A percentile compares a stretch with the other conserved stretches of the same genome.
Conservation (phyloP, 495 filamentous ascomycete species). For the Aspergillus indologenus region DNA sequence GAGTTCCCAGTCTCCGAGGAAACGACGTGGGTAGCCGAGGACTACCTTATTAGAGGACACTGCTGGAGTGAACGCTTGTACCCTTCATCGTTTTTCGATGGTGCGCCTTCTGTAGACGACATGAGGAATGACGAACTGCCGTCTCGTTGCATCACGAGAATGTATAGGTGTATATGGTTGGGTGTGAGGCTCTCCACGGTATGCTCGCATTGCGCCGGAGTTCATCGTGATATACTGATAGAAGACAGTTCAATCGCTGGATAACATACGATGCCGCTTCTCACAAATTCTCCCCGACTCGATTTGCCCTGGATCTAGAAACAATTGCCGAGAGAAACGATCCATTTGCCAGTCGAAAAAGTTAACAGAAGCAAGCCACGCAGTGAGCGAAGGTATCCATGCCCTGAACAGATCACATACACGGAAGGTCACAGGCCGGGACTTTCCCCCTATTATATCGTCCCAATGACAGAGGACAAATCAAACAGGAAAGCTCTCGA, state of each 20-base stretch:
- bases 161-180: conserved; percentile 73
- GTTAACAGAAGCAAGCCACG: background rate
- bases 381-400: conserved; percentile 13
- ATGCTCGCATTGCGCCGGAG: conserved; percentile 16
- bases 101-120: conserved; percentile 70
- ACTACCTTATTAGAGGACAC: conserved; percentile 76
- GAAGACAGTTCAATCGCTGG: conserved; percentile 40
- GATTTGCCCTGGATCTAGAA: conserved; percentile 27
- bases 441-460: background rate
- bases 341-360: conserved; percentile 14
- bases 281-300: conserved; percentile 31
- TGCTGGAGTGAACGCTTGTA: conserved; percentile 69
- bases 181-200: conserved; percentile 57
- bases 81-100: conserved; percentile 65
- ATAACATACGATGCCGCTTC: conserved; percentile 30
- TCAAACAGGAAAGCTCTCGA: background rate
- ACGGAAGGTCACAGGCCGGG: background rate
- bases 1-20: conserved; percentile 54
- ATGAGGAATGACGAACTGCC: conserved; percentile 68
- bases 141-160: conserved; percentile 61
- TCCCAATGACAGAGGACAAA: background rate
- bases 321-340: conserved; percentile 20
- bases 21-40: conserved; percentile 72
- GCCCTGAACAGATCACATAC: conserved; percentile 5
- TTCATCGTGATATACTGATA: conserved; percentile 10